These are phyloP conservation scores for Syncephalastrum sp. DNA, from an alignment of 371 early-diverging fungal genomes.

Conservation along the genomic window DNA sequence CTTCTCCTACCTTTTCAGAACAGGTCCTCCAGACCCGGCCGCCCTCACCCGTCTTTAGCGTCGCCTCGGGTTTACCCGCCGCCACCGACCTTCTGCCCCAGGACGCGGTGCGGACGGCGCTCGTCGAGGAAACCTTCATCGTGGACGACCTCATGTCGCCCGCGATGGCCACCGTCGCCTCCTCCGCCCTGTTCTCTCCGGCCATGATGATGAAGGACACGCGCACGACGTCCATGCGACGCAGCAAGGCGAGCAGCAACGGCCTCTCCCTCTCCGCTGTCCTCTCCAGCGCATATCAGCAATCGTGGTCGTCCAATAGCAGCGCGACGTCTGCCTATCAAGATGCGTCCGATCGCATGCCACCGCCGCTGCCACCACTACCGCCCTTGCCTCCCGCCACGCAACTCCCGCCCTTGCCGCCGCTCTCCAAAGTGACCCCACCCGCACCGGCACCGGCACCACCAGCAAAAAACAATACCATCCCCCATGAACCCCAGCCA, in stretches of 20 bases:
- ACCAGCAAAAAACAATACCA: neutral
- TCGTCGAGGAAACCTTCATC: constrained; percentile 21
- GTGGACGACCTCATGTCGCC: constrained; percentile 16
- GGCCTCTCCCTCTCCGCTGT: constrained; percentile 8
- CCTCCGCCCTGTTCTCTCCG: constrained; percentile 37
- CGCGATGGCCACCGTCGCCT: constrained; percentile 41
- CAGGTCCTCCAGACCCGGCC: constrained; percentile 15
- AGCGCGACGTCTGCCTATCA: no score
- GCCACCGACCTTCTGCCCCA: constrained; percentile 13
- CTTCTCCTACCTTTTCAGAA: neutral
- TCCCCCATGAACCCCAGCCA: neutral
- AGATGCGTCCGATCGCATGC: neutral
- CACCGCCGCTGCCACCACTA: constrained; percentile 15
- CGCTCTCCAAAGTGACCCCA: constrained; percentile 3
- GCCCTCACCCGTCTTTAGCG: constrained; percentile 12
- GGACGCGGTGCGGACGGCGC: constrained; percentile 10
- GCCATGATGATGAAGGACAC: no score
- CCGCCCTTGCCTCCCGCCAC: constrained; percentile 6
- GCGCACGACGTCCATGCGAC: constrained; percentile 21
- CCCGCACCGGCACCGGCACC: neutral
- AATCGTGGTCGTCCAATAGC: no score
- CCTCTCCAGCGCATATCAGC: neutral
- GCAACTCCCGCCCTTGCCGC: neutral
- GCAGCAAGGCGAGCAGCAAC: constrained; percentile 10
- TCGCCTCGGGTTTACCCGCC: constrained; percentile 20